These are phyloP conservation scores for Amanita rimosa DNA, from an alignment of 768 basidiomycete species.

Conservation along the genomic window DNA sequence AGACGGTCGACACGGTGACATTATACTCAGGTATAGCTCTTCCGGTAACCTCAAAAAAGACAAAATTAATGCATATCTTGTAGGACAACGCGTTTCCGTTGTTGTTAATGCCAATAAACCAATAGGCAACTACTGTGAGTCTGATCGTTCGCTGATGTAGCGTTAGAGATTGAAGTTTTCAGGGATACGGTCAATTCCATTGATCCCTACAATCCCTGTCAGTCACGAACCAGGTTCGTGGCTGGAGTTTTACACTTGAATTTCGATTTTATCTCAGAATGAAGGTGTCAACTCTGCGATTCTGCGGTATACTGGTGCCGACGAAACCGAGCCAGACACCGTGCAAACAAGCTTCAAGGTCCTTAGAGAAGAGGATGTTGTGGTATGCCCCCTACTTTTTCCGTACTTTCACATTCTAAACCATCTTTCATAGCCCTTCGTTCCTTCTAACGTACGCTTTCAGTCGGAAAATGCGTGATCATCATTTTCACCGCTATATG, in stretches of 20 bases:
- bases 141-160: slow-evolving; percentile 17
- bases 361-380: slow-evolving; percentile 2
- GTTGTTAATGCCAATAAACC: slow-evolving; percentile 34
- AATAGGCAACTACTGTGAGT: slow-evolving; percentile 42
- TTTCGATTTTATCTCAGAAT: neutral
- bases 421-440: neutral
- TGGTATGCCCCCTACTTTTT: neutral
- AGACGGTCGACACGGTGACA: slow-evolving; percentile 29
- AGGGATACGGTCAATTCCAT: slow-evolving; percentile 5
- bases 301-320: slow-evolving; percentile 26
- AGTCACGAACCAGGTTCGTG: slow-evolving; percentile 5
- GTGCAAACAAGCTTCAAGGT: slow-evolving; percentile 1
- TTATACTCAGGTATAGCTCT: slow-evolving; percentile 16
- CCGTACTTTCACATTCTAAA: neutral
- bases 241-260: neutral
- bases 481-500: neutral
- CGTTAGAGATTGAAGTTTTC: slow-evolving; percentile 1
- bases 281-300: slow-evolving; percentile 29
- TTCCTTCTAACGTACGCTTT: neutral
- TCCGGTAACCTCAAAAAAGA: neutral
- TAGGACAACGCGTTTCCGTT: slow-evolving; percentile 19
- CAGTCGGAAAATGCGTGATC: neutral
- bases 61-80: slow-evolving; percentile 13
- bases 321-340: slow-evolving; percentile 17
- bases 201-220: neutral